phyloP scores from a whole-genome alignment of 73 alveolate genomes.

The Paraurostyla sp. region DNA sequence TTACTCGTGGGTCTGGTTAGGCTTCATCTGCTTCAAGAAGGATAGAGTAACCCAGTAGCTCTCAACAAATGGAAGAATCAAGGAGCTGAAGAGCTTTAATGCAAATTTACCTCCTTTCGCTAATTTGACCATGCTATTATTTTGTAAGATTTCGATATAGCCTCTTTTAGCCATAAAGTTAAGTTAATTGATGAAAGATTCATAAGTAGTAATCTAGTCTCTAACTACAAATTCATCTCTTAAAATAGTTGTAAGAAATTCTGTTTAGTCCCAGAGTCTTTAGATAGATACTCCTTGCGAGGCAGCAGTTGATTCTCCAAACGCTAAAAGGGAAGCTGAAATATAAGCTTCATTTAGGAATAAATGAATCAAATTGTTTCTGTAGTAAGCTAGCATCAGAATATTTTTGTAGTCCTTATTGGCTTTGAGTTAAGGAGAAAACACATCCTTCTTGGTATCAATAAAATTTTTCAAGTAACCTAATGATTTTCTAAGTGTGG shows the following conservation, averaged over 20 bases:
- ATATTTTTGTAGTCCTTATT: constrained; percentile 88
- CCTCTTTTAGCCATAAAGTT: constrained; percentile 74
- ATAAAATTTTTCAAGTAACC: constrained; percentile 60
- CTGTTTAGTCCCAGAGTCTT: constrained; percentile 81
- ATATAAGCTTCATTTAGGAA: constrained; percentile 81
- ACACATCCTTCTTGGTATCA: constrained; percentile 86
- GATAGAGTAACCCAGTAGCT: constrained; percentile 89
- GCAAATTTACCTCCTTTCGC: constrained; percentile 67
- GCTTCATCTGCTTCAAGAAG: constrained; percentile 72
- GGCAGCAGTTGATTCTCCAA: constrained; percentile 80
- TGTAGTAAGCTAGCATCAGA: constrained; percentile 87
- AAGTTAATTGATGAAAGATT: constrained; percentile 56
- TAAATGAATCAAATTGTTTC: constrained; percentile 79
- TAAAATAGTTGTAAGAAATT: constrained; percentile 72
- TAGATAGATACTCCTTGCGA: constrained; percentile 81
- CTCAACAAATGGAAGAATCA: constrained; percentile 89
- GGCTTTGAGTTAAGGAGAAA: constrained; percentile 84
- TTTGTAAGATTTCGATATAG: constrained; percentile 55
- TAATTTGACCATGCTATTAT: constrained; percentile 42
- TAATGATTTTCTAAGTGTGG: constrained; percentile 1
- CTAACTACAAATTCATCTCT: constrained; percentile 83
- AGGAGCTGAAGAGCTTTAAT: constrained; percentile 76
- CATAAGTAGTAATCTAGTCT: constrained; percentile 50
- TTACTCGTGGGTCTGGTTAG: constrained; percentile 24
- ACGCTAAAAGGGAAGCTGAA: constrained; percentile 83